Percentiles rank a stretch among this genome's conserved stretches.
phyloP scores from a whole-genome alignment of 2,329 filamentous ascomycete genomes.

The Pseudocercospora fijiensis region DNA sequence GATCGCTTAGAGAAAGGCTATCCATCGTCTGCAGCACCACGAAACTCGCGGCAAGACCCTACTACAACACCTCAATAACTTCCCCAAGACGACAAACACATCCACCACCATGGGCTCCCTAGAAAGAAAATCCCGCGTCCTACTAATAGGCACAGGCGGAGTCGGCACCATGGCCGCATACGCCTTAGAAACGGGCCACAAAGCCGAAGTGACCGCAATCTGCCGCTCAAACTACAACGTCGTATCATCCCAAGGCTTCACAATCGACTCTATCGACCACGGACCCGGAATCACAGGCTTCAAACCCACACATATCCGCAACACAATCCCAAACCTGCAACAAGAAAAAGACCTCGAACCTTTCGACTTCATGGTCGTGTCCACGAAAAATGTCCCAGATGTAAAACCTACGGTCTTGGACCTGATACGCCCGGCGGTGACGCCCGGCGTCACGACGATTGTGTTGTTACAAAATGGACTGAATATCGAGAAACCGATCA shows the following conservation, averaged over 20 bases:
- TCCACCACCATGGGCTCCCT: slow-evolving; percentile 16
- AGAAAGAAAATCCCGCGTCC: slow-evolving; percentile 43
- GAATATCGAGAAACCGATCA: slow-evolving; percentile 60
- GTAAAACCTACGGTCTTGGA: slow-evolving; percentile 50
- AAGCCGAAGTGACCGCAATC: slow-evolving; percentile 55
- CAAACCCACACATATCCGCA: slow-evolving; percentile 43
- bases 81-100: background rate
- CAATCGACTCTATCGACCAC: slow-evolving; percentile 57
- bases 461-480: slow-evolving; percentile 63
- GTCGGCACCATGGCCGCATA: slow-evolving; percentile 59
- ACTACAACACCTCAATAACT: background rate
- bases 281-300: slow-evolving; percentile 43
- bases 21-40: background rate
- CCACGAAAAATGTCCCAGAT: slow-evolving; percentile 61
- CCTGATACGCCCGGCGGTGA: slow-evolving; percentile 55
- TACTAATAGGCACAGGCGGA: slow-evolving; percentile 57
- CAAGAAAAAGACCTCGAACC: slow-evolving; percentile 26
- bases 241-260: slow-evolving; percentile 52
- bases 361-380: slow-evolving; percentile 58
- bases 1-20: background rate
- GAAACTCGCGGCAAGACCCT: background rate
- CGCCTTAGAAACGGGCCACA: slow-evolving; percentile 53
- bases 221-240: slow-evolving; percentile 57
- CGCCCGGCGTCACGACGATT: slow-evolving; percentile 52
- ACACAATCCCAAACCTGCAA: slow-evolving; percentile 50